Percentiles rank a stretch among this genome's conserved stretches.
phyloP scores from a whole-genome alignment of 129 eudicot species.

The Chrysanthemum makinoi region DNA sequence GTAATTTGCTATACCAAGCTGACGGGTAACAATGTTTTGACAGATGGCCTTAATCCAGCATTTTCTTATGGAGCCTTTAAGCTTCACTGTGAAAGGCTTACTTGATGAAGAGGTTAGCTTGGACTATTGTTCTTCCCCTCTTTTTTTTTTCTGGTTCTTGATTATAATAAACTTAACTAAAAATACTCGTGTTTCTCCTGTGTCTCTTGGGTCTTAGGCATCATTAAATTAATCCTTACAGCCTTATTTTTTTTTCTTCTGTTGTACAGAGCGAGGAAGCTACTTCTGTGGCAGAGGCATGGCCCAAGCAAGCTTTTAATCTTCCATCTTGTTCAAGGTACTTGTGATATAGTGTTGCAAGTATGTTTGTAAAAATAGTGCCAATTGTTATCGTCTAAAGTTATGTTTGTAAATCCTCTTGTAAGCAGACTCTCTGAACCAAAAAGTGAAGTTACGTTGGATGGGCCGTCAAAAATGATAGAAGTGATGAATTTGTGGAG shows the following conservation, averaged over 20 bases:
- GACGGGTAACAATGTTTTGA: background rate
- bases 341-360: constrained; percentile 14
- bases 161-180: background rate
- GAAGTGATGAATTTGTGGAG: constrained; percentile 58
- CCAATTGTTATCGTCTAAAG: constrained; percentile 6
- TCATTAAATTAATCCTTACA: background rate
- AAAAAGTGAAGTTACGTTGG: constrained; percentile 32
- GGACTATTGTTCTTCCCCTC: background rate
- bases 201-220: background rate
- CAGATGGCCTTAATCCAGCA: constrained; percentile 83
- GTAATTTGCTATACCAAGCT: constrained; percentile 10
- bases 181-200: background rate
- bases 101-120: constrained; percentile 36
- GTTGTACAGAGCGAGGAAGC: constrained; percentile 24
- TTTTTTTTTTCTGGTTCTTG: background rate
- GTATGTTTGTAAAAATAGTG: constrained; percentile 7
- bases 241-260: no score
- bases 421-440: constrained; percentile 42
- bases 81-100: constrained; percentile 49
- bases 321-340: constrained; percentile 67
- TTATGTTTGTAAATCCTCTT: constrained; percentile 25
- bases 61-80: constrained; percentile 63
- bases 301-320: constrained; percentile 49
- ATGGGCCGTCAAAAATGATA: constrained; percentile 55
- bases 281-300: constrained; percentile 27